These are phyloP conservation scores for Pyrenophora tritici-repentis DNA, from an alignment of 2,329 filamentous ascomycete species.

Conservation along the genomic window DNA sequence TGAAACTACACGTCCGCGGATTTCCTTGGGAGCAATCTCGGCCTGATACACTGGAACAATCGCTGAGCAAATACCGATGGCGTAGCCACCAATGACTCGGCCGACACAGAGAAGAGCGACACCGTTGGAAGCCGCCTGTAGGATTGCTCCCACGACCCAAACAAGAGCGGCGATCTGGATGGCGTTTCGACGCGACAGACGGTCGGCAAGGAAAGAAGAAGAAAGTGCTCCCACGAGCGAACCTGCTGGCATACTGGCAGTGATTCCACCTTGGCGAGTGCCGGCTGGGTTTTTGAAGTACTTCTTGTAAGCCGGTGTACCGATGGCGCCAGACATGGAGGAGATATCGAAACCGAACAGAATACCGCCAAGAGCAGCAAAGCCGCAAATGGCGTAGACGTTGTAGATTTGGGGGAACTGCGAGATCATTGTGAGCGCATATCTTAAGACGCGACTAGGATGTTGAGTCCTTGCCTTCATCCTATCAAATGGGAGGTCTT, in stretches of 20 bases:
- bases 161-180: slow-evolving; percentile 52
- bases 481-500: slow-evolving; percentile 17
- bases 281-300: slow-evolving; percentile 46
- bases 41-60: slow-evolving; percentile 95
- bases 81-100: slow-evolving; percentile 81
- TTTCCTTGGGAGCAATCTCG: slow-evolving; percentile 66
- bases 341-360: slow-evolving; percentile 50
- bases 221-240: slow-evolving; percentile 54
- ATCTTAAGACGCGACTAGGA: not conserved
- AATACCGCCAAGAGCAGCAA: slow-evolving; percentile 61
- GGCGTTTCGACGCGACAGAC: slow-evolving; percentile 51
- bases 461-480: slow-evolving; percentile 33
- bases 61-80: slow-evolving; percentile 85
- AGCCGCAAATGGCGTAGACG: slow-evolving; percentile 55
- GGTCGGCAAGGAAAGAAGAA: slow-evolving; percentile 55
- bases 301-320: slow-evolving; percentile 44
- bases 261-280: slow-evolving; percentile 51
- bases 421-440: slow-evolving; percentile 2
- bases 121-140: slow-evolving; percentile 48
- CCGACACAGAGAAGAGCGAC: slow-evolving; percentile 51
- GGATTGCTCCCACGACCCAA: slow-evolving; percentile 54
- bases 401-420: slow-evolving; percentile 52
- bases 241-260: slow-evolving; percentile 56
- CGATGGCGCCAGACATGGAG: slow-evolving; percentile 48
- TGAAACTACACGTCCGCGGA: slow-evolving; percentile 63